These are phyloP conservation scores for Metroxylon sagu DNA, from an alignment of 176 grass and related monocot species.

Conservation along the genomic window DNA sequence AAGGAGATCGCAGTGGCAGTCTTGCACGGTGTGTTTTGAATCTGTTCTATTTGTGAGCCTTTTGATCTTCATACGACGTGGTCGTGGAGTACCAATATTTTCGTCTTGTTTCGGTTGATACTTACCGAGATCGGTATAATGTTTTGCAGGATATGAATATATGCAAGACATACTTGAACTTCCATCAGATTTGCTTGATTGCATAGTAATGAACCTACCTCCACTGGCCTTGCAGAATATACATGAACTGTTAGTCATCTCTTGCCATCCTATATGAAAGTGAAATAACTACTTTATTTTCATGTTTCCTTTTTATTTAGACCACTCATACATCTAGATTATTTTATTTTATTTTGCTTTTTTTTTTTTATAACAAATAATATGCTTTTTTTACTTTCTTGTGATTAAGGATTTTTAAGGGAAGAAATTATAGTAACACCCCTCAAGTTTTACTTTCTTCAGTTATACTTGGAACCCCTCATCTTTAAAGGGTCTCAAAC, in stretches of 20 bases:
- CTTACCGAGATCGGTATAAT: not conserved
- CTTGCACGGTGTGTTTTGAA: constrained; percentile 15
- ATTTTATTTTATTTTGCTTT: no score
- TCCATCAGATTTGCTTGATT: constrained; percentile 26
- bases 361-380: no score
- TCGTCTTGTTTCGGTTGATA: not conserved
- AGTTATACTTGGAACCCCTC: no score
- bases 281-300: no score
- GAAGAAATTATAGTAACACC: no score
- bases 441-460: no score
- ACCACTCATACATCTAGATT: no score
- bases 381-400: no score
- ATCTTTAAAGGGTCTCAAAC: no score
- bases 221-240: constrained; percentile 46
- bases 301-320: no score
- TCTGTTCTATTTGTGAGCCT: not conserved
- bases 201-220: constrained; percentile 18
- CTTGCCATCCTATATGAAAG: no score
- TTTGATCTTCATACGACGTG: not conserved
- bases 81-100: not conserved
- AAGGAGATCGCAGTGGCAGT: constrained; percentile 7
- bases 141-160: constrained; percentile 25
- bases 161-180: constrained; percentile 29
- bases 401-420: no score
- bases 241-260: constrained; percentile 25